Base-by-base conservation (phyloP, 2,329 filamentous ascomycete species). In the Phaeosphaeriaceae sp. region DNA sequence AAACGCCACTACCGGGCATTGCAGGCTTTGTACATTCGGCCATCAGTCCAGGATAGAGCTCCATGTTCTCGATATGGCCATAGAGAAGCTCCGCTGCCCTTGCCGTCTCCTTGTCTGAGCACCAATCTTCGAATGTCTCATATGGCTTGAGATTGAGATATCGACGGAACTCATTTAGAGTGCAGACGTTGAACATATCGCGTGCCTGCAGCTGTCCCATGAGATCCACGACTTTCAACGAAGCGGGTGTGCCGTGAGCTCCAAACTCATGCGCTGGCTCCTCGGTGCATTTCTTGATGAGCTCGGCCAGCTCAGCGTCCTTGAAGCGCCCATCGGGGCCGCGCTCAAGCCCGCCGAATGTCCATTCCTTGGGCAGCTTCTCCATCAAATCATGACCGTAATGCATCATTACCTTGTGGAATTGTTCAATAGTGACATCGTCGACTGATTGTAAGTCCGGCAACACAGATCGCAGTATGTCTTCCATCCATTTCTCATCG, bases 151-250 rank as follows among this genome's bases (percentile, higher is more conserved):
- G 80, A 1, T 89, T 89, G 64, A 93, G 92, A 77, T 92, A 91
- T 71, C 89, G 87, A 49, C 92, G 85, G 81, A 94, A 95, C 79
- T 95, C 91, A 73, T 95, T 95, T 54, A 96, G 82, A 0, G 89
- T 89, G 0, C 89, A 89, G 7, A 92, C 80, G 58, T 92, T 89
- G 91, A 92, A 95, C 63, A 70, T 60, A 15, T 85, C 85, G 46
- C 92, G 84, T 7, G 89, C 88, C 58, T 92, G 90, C 44, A 91
- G 80, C 58, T 95, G 93, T 36, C 91, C 91, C 33, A 95, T 79
- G 44, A 94, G 89, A 75, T 94, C 91, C 13, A 95, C 85, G 0
- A 88, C 86, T 65, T 87, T 87, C 79, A 95, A 84, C 41, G 88
- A 85, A 33, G 86, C 84, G 0, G 92, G 92, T 0, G 93, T 89